Base-by-base conservation (phyloP, 331 rosid genomes). In the Malus hybrid region DNA sequence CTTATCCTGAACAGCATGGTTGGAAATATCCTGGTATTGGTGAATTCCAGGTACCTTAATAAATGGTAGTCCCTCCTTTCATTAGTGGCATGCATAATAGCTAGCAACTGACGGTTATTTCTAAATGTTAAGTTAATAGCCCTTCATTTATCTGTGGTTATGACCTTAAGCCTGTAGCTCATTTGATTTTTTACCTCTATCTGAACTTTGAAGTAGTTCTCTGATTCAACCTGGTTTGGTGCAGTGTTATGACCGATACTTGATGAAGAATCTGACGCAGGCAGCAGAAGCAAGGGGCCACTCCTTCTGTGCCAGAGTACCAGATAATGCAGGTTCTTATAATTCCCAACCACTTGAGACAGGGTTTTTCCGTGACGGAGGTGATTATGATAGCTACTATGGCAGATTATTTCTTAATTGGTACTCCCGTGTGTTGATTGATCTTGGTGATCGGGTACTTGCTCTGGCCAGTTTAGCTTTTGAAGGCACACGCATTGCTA, bases 21-120 rank as follows among this genome's bases (percentile, higher is more conserved):
- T 95, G 98, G 99, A 92, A 88, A 81, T 95, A 90, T 84, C 98
- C 96, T 78, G 99, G 99, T 72, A 86, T 90, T 75, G 97, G 99
- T 81, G 99, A 95, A 86, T 95, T 95, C 82, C 97, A 95, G 96
- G 97, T 95, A 88, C 64, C 33, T 71, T 74, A 55, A 34, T 75
- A 50, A 39, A 34, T 13, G 19, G 19, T 28, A 18, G 10, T 65
- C 15, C 24, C 26, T 71, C 50, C 4, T 60, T 42, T 28, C 39
- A 26, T 60, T 73, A 42, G 57, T 52, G 68, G 26, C 58, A 10
- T 63, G 30, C 60, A 26, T 22, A 34, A 58, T 22, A 56, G 60
- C 10, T 16, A 64, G 68, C 6, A 30, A 30, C 63, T 30, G 74
- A 29, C 33, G 3, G 50, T 4, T 44, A 44, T 11, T 44, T 44